Evolutionary conservation across 2,329 filamentous ascomycete genomes (phyloP), one percentile per base, ranked within the genome.

Genomic region (Cadophora malorum): DNA sequence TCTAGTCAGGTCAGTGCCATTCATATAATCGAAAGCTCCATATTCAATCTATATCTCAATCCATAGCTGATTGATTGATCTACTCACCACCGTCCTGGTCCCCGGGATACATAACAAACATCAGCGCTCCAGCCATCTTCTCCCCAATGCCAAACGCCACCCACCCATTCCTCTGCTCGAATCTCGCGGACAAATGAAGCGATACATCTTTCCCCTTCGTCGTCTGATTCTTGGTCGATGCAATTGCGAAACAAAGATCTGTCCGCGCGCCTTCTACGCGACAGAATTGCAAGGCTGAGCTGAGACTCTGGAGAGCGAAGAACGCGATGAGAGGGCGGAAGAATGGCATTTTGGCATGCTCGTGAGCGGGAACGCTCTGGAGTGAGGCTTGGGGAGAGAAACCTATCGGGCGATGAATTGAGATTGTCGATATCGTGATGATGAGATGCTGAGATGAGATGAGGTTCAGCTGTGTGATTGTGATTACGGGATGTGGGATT

Each of bases 51-150:
- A n/a, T n/a, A n/a, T n/a, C n/a, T n/a, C n/a, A n/a, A n/a, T n/a
- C n/a, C n/a, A n/a, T n/a, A n/a, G n/a, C n/a, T n/a, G n/a, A n/a
- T n/a, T n/a, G n/a, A n/a, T n/a, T n/a, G n/a, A n/a, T n/a, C n/a
- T n/a, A 60, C 65, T 55, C 28, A 70, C 68, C 62, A 38, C 63
- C 64, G 33, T 58, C 55, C 19, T 67, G 58, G n/a, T 28, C 56
- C 4, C 66, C 68, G 50, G 69, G 69, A 52, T 67, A 70, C 61
- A 70, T 60, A 6, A 68, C 58, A 55, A 70, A 64, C 66, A 70
- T 70, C 52, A 68, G 33, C 4, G 61, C 61, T 10, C 61, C 64
- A 23, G 55, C 35, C 69, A 70, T 70, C 33, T 60, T 21, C 12
- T 52, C 41, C 10, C 69, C 69, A 19, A 70, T 45, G 4, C 66